phyloP scores from a whole-genome alignment of 2,329 filamentous ascomycete genomes.

The Polytolypa hystricis region DNA sequence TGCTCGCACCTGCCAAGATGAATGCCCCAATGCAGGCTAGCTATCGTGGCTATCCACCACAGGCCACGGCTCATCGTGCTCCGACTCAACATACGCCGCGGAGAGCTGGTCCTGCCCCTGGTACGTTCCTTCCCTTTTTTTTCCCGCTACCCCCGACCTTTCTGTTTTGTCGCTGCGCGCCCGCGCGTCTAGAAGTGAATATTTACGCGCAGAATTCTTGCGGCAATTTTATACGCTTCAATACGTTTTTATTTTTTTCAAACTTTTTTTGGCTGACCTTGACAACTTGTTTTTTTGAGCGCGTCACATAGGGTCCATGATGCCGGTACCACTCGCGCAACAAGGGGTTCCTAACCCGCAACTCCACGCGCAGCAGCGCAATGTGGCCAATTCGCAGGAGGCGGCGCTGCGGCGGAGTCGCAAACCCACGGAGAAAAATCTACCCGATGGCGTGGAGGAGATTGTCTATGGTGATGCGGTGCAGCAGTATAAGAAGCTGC shows the following conservation, averaged over 20 bases:
- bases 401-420: conserved; percentile 65
- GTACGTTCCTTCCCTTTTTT: conserved; percentile 19
- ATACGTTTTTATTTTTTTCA: too few species aligned
- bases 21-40: conserved; percentile 33
- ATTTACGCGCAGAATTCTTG: not conserved
- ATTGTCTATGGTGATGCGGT: conserved; percentile 72
- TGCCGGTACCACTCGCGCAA: conserved; percentile 27
- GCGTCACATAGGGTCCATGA: conserved; percentile 11
- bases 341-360: conserved; percentile 27
- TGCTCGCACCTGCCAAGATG: conserved; percentile 10
- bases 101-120: conserved; percentile 28
- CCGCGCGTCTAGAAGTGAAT: not conserved
- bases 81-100: conserved; percentile 33
- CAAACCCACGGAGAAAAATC: conserved; percentile 88
- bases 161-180: not conserved
- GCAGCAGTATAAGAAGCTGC: conserved; percentile 68
- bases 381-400: conserved; percentile 27
- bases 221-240: too few species aligned
- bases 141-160: not conserved
- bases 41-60: conserved; percentile 31
- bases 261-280: too few species aligned
- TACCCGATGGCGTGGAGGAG: conserved; percentile 81
- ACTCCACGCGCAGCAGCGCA: conserved; percentile 26
- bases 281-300: too few species aligned
- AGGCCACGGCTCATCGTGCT: conserved; percentile 26